Percentiles rank a stretch among this genome's conserved stretches.
phyloP scores from a whole-genome alignment of 2,329 filamentous ascomycete genomes.

The Monilinia fructicola region DNA sequence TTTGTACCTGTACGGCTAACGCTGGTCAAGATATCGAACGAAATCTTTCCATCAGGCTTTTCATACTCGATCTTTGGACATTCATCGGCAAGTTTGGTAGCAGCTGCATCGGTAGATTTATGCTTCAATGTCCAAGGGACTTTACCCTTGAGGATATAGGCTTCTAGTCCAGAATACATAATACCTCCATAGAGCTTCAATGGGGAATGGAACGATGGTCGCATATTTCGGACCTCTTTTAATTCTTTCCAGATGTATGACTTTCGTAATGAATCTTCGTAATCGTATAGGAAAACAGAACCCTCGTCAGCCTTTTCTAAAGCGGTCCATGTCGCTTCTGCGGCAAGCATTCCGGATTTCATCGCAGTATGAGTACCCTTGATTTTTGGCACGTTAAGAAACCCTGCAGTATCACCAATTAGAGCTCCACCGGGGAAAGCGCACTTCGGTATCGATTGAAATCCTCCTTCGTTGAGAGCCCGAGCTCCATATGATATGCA shows the following conservation, averaged over 20 bases:
- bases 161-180: constrained; percentile 89
- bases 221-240: constrained; percentile 94
- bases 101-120: constrained; percentile 70
- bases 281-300: constrained; percentile 89
- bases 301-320: constrained; percentile 59
- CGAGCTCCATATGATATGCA: constrained; percentile 96
- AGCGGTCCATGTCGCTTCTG: constrained; percentile 83
- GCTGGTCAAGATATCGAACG: constrained; percentile 93
- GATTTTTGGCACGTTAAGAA: constrained; percentile 96
- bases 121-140: constrained; percentile 93
- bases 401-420: constrained; percentile 93
- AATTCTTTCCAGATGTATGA: constrained; percentile 93
- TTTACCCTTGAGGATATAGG: constrained; percentile 80
- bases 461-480: constrained; percentile 89
- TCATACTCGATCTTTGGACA: constrained; percentile 91
- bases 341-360: constrained; percentile 95
- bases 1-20: constrained; percentile 96
- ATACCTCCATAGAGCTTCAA: constrained; percentile 88
- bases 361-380: constrained; percentile 98
- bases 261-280: constrained; percentile 83
- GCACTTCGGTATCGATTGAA: constrained; percentile 96
- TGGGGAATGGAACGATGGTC: constrained; percentile 86
- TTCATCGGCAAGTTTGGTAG: constrained; percentile 76
- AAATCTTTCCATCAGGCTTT: constrained; percentile 93
- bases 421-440: constrained; percentile 94